Evolutionary conservation across 208 protist species (phyloP).

Genomic region (Polymyxa betae): DNA sequence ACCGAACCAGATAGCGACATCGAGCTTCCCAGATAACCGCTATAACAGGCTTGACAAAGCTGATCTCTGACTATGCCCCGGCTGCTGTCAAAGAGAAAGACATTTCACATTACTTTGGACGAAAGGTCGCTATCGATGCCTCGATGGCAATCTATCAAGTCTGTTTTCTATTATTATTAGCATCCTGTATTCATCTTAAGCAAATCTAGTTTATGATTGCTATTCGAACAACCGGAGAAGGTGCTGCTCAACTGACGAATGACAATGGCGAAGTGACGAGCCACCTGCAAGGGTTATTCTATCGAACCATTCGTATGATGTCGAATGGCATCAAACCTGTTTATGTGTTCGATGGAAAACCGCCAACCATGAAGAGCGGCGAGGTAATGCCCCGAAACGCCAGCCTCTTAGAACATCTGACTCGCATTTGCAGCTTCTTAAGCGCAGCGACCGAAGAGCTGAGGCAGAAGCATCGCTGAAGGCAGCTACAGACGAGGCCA

Average conservation of each 20-base stretch:
- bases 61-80: slow-evolving; percentile 90
- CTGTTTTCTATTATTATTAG: slow-evolving; percentile 47
- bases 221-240: slow-evolving; percentile 63
- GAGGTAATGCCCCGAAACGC: slow-evolving; percentile 67
- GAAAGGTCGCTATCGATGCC: slow-evolving; percentile 98
- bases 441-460: slow-evolving; percentile 84
- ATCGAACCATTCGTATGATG: slow-evolving; percentile 95
- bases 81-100: slow-evolving; percentile 66
- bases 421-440: slow-evolving; percentile 74
- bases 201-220: slow-evolving; percentile 39
- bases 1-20: too few relatives aligned
- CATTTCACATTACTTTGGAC: slow-evolving; percentile 70
- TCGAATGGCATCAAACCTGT: slow-evolving; percentile 94
- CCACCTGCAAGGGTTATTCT: slow-evolving; percentile 93
- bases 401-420: not conserved
- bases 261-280: slow-evolving; percentile 91
- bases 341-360: slow-evolving; percentile 98
- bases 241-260: slow-evolving; percentile 83
- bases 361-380: slow-evolving; percentile 91
- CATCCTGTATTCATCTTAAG: not conserved
- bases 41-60: slow-evolving; percentile 92
- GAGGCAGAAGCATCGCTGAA: slow-evolving; percentile 88
- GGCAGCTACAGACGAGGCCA: slow-evolving; percentile 77
- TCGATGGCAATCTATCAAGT: slow-evolving; percentile 99
- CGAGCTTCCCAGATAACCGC: too few relatives aligned